phyloP scores from a whole-genome alignment of 2,329 filamentous ascomycete species.

The Chaetomium strumarium region DNA sequence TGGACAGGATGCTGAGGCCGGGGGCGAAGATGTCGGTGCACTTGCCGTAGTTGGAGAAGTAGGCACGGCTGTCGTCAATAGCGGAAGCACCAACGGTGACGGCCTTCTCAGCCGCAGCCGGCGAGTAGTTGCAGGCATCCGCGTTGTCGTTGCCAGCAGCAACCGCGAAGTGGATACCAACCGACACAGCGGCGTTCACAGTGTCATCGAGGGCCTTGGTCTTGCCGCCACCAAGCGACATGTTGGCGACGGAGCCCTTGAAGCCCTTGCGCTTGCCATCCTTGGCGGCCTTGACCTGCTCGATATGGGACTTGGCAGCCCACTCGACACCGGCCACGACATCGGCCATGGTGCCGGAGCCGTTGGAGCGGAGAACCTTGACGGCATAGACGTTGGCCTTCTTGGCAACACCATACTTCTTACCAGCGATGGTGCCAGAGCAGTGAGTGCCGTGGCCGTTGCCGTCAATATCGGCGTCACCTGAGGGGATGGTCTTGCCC shows the following conservation, averaged over 20 bases:
- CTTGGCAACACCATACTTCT: slow-evolving; percentile 99
- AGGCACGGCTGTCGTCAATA: slow-evolving; percentile 89
- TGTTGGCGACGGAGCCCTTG: slow-evolving; percentile 99
- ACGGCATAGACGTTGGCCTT: slow-evolving; percentile 95
- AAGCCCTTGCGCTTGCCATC: slow-evolving; percentile 88
- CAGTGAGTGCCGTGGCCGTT: slow-evolving; percentile 99
- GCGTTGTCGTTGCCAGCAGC: slow-evolving; percentile 98
- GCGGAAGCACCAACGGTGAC: slow-evolving; percentile 95
- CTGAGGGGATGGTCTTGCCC: slow-evolving; percentile 90
- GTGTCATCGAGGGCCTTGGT: slow-evolving; percentile 84
- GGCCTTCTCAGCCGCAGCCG: slow-evolving; percentile 83
- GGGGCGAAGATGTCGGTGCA: slow-evolving; percentile 99
- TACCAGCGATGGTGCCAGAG: slow-evolving; percentile 94
- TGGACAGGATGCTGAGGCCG: slow-evolving; percentile 92
- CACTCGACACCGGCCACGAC: slow-evolving; percentile 98
- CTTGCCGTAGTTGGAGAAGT: slow-evolving; percentile 99
- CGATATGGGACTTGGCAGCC: slow-evolving; percentile 73
- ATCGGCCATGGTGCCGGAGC: slow-evolving; percentile 96
- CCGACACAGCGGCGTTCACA: slow-evolving; percentile 87
- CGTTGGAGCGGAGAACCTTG: slow-evolving; percentile 97
- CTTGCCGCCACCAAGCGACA: slow-evolving; percentile 98
- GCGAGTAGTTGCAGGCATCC: slow-evolving; percentile 98
- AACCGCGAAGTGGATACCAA: slow-evolving; percentile 94
- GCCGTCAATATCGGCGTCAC: slow-evolving; percentile 84
- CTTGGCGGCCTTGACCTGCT: slow-evolving; percentile 74